Conservation (phyloP, 306 rosid genomes). For the Ceratonia siliqua region DNA sequence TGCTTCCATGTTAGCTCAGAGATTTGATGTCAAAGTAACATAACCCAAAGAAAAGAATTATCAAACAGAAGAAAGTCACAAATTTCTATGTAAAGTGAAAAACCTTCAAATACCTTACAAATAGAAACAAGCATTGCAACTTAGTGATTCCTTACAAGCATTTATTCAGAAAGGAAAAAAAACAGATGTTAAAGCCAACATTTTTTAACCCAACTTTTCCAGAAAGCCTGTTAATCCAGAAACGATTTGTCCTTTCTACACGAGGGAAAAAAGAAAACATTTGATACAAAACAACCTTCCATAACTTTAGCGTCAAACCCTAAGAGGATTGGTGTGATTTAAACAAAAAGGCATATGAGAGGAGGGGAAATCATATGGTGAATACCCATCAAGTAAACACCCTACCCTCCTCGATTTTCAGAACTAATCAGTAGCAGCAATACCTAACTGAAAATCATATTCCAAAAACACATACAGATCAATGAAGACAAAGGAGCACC, state of each 20-base stretch:
- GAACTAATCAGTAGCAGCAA: conserved; percentile 35
- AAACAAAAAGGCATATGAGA: conserved; percentile 5
- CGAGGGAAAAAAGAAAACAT: conserved; percentile 16
- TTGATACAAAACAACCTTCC: conserved; percentile 18
- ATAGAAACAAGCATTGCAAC: conserved; percentile 26
- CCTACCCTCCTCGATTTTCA: conserved; percentile 31
- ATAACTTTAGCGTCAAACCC: conserved; percentile 34
- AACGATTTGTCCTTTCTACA: neutral
- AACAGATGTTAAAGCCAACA: conserved; percentile 26
- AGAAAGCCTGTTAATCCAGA: conserved; percentile 10
- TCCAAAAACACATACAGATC: conserved; percentile 39
- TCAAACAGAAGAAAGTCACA: conserved; percentile 11
- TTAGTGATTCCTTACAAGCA: conserved; percentile 1
- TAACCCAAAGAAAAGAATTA: neutral
- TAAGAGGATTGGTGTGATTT: conserved; percentile 30
- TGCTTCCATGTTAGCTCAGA: conserved; percentile 6
- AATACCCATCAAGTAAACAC: conserved; percentile 45
- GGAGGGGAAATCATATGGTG: conserved; percentile 33
- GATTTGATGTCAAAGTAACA: conserved; percentile 23
- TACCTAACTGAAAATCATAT: conserved; percentile 36
- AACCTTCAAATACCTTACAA: neutral
- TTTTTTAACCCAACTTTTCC: conserved; percentile 2
- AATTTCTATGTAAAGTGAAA: neutral
- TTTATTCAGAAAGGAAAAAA: neutral
- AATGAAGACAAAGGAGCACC: conserved; percentile 20